Percentiles rank a stretch among this genome's conserved stretches.
Evolutionary conservation across 371 early-diverging fungal species (phyloP).

Genomic region (Phascolomyces articulosus): DNA sequence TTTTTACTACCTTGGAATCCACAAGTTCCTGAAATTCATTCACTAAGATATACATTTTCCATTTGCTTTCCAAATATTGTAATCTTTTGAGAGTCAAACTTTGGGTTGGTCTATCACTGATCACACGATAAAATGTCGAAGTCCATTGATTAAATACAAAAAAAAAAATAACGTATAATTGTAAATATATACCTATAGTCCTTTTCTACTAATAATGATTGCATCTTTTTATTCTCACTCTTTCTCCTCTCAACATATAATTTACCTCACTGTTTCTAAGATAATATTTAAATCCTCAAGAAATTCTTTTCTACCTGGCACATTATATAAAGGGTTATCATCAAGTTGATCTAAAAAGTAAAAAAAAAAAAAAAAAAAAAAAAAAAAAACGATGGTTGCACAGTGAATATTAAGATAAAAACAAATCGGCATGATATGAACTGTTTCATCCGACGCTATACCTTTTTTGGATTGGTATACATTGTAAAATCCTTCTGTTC

Average conservation of each 20-base stretch:
- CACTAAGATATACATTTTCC: conserved; percentile 90
- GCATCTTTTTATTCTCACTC: no score
- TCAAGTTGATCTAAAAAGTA: background rate
- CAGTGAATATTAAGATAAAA: background rate
- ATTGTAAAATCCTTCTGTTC: conserved; percentile 38
- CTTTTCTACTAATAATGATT: no score
- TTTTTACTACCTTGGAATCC: conserved; percentile 73
- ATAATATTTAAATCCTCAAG: conserved; percentile 89
- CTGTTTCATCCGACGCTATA: background rate
- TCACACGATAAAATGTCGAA: no score
- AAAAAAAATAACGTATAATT: no score
- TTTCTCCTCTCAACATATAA: no score
- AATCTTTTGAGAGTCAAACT: conserved; percentile 93
- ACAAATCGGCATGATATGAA: no score
- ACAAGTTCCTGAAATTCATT: conserved; percentile 96
- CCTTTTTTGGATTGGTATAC: conserved; percentile 29
- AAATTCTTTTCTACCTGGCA: conserved; percentile 87
- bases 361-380: no score
- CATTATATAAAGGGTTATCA: conserved; percentile 51
- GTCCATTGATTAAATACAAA: background rate
- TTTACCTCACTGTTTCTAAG: conserved; percentile 72
- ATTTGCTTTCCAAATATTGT: conserved; percentile 93
- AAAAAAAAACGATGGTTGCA: background rate
- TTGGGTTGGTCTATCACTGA: conserved; percentile 91
- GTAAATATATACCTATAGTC: no score